These are phyloP conservation scores for Leishmania gerbilli DNA, from an alignment of 208 protist species.

Conservation along the genomic window DNA sequence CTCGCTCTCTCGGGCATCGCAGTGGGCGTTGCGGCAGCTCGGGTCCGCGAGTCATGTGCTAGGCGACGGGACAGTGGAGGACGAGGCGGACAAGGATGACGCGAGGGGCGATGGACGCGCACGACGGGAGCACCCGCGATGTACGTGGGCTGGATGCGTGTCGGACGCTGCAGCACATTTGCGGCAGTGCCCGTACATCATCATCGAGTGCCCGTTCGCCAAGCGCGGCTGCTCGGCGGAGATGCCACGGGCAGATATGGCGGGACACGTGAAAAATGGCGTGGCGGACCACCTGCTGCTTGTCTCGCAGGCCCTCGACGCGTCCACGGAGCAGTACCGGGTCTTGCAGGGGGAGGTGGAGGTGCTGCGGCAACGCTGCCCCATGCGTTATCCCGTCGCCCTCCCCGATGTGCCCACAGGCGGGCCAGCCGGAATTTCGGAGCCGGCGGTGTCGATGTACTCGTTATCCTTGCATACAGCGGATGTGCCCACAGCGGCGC, in stretches of 20 bases:
- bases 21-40: constrained; percentile 4
- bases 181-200: constrained; percentile 27
- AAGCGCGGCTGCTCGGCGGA: constrained; percentile 34
- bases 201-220: constrained; percentile 37
- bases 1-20: constrained; percentile 1
- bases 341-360: constrained; percentile 46
- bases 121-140: not conserved
- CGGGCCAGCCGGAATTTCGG: not conserved
- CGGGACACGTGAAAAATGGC: constrained; percentile 21
- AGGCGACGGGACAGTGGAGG: not conserved
- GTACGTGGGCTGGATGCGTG: constrained; percentile 34
- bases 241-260: constrained; percentile 21
- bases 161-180: constrained; percentile 28
- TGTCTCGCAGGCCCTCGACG: constrained; percentile 16
- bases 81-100: not conserved
- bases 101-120: not conserved
- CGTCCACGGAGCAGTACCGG: constrained; percentile 16
- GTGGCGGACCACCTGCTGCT: constrained; percentile 32
- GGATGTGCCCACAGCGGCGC: not conserved
- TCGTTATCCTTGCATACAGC: constrained; percentile 2
- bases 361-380: constrained; percentile 31
- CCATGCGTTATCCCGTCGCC: not conserved
- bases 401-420: not conserved
- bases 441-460: not conserved
- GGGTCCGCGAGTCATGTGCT: not conserved